Base-by-base conservation (phyloP, 495 filamentous ascomycete species). In the Apiosordaria backusii region DNA sequence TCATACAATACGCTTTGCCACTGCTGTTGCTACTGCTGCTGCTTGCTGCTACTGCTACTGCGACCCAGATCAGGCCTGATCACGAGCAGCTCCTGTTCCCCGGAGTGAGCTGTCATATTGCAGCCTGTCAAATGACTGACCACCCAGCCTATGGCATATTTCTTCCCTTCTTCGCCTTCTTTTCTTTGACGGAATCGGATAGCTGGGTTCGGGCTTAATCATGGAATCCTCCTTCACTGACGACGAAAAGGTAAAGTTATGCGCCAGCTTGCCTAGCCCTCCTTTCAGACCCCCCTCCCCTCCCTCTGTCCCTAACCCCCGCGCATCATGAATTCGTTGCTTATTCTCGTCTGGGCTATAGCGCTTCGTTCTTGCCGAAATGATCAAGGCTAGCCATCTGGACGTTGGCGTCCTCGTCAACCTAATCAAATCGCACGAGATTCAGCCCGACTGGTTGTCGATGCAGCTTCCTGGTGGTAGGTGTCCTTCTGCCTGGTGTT, bases 301-400 rank as follows among this genome's bases (percentile, higher is more conserved):
- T 18, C 15, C 58, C 55, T 58, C 58, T 60, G 22, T 50, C 67
- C 65, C 58, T 53, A 27, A 54, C 63, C 55, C 64, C 52, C 40
- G 52, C 61, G 21, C 57, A 53, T 62, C 9, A 59, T 59, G 59
- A 61, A 9, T 18, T 27, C 24, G 10, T 50, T 24, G 50, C 58
- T 71, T 65, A 67, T 57, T 62, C n/a, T n/a, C 19, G 16, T 70
- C 6, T 52, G 55, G 61, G 29, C 29, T 61, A 55, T 74, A 86
- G 83, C 82, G 83, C 72, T 83, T 83, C 73, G 71, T 85, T 68
- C 74, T 86, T 60, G 80, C 79, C 72, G 83, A 86, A 76, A 83
- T 81, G 67, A 79, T 86, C 72, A 86, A 84, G 68, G 75, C 74
- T 68, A 83, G 80, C 75, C 70, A 75, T 25, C 76, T 85, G 67